These are phyloP conservation scores for Thermomyces lanuginosus DNA, from an alignment of 2,329 filamentous ascomycete genomes.

Conservation along the genomic window DNA sequence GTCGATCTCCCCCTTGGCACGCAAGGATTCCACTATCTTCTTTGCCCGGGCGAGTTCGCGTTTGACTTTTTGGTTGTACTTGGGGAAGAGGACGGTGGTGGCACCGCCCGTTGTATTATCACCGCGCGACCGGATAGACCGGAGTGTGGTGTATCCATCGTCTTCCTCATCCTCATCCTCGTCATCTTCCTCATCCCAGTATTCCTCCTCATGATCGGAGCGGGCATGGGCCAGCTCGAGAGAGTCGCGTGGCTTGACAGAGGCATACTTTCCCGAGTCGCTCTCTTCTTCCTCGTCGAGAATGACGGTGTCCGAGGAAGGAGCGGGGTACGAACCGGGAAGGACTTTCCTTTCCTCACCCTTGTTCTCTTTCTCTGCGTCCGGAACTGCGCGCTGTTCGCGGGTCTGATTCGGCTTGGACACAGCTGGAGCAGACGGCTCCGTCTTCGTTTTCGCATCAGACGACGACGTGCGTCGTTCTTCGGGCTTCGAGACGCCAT, in stretches of 20 bases:
- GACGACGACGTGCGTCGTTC: too few species aligned
- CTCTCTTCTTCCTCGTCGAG: not conserved
- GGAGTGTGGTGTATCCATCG: slow-evolving; percentile 58
- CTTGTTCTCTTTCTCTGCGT: too few species aligned
- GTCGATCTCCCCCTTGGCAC: slow-evolving; percentile 58
- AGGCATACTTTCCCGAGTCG: too few species aligned
- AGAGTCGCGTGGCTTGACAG: slow-evolving; percentile 9
- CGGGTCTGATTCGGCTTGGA: too few species aligned
- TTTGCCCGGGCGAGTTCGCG: slow-evolving; percentile 57
- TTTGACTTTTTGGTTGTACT: slow-evolving; percentile 49
- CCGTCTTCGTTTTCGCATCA: too few species aligned
- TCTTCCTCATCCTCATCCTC: slow-evolving; percentile 59
- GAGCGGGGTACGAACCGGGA: not conserved
- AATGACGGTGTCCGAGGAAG: not conserved
- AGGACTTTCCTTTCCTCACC: too few species aligned
- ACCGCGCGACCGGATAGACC: slow-evolving; percentile 57
- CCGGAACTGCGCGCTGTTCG: too few species aligned
- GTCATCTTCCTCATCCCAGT: slow-evolving; percentile 61
- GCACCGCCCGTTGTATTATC: slow-evolving; percentile 55
- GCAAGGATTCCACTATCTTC: slow-evolving; percentile 48
- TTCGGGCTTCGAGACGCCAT: too few species aligned
- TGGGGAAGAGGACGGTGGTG: slow-evolving; percentile 55
- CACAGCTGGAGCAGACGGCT: slow-evolving; percentile 3
- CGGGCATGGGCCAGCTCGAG: slow-evolving; percentile 8
- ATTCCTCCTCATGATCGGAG: slow-evolving; percentile 40